Conservation (phyloP, 768 basidiomycete genomes). For the Mycena pura region DNA sequence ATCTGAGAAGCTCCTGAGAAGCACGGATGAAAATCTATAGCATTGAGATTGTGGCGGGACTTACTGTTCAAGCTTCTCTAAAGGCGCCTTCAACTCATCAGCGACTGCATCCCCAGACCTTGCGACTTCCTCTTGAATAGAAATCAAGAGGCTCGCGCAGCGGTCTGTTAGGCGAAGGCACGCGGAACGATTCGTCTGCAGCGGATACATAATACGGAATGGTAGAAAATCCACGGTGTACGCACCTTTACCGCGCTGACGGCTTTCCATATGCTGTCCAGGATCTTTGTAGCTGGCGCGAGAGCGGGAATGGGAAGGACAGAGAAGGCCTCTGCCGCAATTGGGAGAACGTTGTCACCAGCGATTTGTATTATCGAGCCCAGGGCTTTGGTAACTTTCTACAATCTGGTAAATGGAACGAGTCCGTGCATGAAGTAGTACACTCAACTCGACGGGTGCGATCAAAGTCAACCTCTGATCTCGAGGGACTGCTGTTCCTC, state of each 20-base stretch:
- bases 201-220: neutral
- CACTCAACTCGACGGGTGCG: slow-evolving; percentile 3
- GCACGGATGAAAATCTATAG: slow-evolving; percentile 37
- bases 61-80: slow-evolving; percentile 58
- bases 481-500: neutral
- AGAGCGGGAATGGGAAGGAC: slow-evolving; percentile 7
- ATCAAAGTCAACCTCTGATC: neutral
- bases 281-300: slow-evolving; percentile 7
- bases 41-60: slow-evolving; percentile 23
- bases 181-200: slow-evolving; percentile 69
- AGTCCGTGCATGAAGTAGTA: neutral
- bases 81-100: slow-evolving; percentile 56
- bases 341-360: slow-evolving; percentile 6
- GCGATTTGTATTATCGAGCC: neutral
- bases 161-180: slow-evolving; percentile 77
- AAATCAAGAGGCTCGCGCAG: slow-evolving; percentile 71
- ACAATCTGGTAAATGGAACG: neutral
- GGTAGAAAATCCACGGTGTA: neutral
- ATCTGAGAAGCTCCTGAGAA: slow-evolving; percentile 9
- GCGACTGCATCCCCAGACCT: slow-evolving; percentile 62
- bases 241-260: slow-evolving; percentile 5
- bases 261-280: slow-evolving; percentile 17
- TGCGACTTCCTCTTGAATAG: slow-evolving; percentile 64
- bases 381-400: slow-evolving; percentile 2
- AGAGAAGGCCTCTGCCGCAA: neutral